phyloP scores from a whole-genome alignment of 2,329 filamentous ascomycete genomes.

The Sarocladium oryzae region DNA sequence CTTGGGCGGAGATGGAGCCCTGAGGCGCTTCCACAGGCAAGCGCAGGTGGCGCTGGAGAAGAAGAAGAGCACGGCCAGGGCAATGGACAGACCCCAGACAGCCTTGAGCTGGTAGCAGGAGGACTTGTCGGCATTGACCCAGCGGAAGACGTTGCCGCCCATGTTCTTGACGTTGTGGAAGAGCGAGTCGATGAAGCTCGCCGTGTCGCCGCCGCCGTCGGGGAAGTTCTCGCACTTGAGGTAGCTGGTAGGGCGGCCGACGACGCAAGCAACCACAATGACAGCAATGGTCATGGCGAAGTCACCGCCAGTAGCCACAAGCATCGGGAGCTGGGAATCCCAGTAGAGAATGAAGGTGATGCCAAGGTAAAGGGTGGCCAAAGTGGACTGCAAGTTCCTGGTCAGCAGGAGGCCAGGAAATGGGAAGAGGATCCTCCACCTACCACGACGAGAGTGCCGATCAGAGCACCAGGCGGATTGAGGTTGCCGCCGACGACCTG shows the following conservation, averaged over 20 bases:
- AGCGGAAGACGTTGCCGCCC: conserved; percentile 30
- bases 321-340: conserved; percentile 68
- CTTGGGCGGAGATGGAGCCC: conserved; percentile 35
- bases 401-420: neutral
- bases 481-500: conserved; percentile 63
- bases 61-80: conserved; percentile 65
- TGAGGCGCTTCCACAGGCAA: conserved; percentile 57
- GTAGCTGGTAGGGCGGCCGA: conserved; percentile 75
- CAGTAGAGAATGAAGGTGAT: conserved; percentile 78
- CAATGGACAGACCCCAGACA: conserved; percentile 80
- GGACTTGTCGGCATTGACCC: conserved; percentile 45
- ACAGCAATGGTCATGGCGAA: conserved; percentile 65
- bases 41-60: conserved; percentile 52
- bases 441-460: conserved; percentile 76
- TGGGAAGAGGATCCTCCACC: conserved; percentile 27
- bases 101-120: conserved; percentile 82
- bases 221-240: conserved; percentile 60
- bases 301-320: conserved; percentile 63
- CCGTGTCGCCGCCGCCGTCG: conserved; percentile 29
- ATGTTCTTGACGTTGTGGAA: conserved; percentile 32
- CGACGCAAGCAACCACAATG: conserved; percentile 67
- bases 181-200: conserved; percentile 38
- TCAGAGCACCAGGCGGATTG: conserved; percentile 62
- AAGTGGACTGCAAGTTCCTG: conserved; percentile 20
- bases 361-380: conserved; percentile 71